Percentiles rank a stretch among this genome's conserved stretches.
These are phyloP conservation scores for Xylariaceae sp. DNA, from an alignment of 2,329 filamentous ascomycete genomes.

Conservation along the genomic window DNA sequence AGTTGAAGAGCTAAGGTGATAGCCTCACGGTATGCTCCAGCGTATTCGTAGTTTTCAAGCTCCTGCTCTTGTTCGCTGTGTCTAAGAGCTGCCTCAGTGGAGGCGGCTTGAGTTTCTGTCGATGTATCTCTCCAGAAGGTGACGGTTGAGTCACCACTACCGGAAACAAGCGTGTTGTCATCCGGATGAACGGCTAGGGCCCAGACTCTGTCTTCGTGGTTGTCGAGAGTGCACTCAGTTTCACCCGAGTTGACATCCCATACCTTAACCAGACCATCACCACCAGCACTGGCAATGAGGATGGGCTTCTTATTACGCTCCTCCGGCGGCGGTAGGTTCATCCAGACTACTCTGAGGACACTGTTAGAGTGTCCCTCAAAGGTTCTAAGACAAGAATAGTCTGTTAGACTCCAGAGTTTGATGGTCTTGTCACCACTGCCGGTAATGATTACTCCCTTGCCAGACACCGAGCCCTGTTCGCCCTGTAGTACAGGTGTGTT, in stretches of 20 bases:
- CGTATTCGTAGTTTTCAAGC: conserved; percentile 84
- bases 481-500: conserved; percentile 68
- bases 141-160: conserved; percentile 84
- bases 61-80: conserved; percentile 92
- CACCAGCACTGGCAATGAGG: conserved; percentile 79
- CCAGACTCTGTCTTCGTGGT: conserved; percentile 95
- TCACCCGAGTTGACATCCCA: conserved; percentile 89
- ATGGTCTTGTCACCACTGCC: conserved; percentile 95
- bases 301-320: conserved; percentile 55
- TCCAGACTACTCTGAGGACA: conserved; percentile 88
- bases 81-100: conserved; percentile 67
- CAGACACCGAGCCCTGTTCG: conserved; percentile 65
- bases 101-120: conserved; percentile 67
- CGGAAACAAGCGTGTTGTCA: conserved; percentile 74
- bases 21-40: conserved; percentile 84
- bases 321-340: conserved; percentile 50
- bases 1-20: conserved; percentile 88
- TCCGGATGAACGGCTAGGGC: conserved; percentile 69
- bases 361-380: conserved; percentile 97
- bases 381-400: conserved; percentile 88
- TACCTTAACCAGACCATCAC: conserved; percentile 92
- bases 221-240: conserved; percentile 83
- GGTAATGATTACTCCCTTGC: conserved; percentile 78
- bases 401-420: conserved; percentile 87
- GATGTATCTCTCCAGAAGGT: conserved; percentile 97